These are phyloP conservation scores for Petunia axillaris DNA, from an alignment of 257 asterid species.

Conservation along the genomic window DNA sequence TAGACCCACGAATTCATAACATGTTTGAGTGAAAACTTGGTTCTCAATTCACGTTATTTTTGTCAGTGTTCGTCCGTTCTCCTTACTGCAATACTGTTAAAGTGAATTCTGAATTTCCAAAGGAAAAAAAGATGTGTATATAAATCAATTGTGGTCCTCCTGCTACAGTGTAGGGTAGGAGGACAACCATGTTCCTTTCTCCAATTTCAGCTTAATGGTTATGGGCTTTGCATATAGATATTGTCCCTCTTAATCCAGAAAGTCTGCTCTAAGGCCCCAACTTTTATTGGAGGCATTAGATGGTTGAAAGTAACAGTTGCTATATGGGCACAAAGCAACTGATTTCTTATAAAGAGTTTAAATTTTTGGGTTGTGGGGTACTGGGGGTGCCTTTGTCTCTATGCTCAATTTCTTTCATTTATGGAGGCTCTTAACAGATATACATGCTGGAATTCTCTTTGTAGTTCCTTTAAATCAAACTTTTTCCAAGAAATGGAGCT, in stretches of 20 bases:
- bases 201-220: constrained; percentile 29
- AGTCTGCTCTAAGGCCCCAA: constrained; percentile 28
- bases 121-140: background rate
- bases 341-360: constrained; percentile 12
- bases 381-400: constrained; percentile 35
- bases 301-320: background rate
- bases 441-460: constrained; percentile 29
- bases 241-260: constrained; percentile 23
- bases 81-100: background rate
- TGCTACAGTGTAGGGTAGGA: background rate
- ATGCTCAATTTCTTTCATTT: constrained; percentile 15
- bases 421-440: background rate
- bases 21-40: background rate
- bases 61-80: background rate
- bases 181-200: constrained; percentile 33
- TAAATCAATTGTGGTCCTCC: constrained; percentile 23
- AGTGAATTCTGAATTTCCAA: background rate
- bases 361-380: constrained; percentile 32
- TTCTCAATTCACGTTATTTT: constrained; percentile 6
- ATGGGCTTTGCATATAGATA: constrained; percentile 33
- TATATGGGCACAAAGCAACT: background rate
- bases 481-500: background rate
- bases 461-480: constrained; percentile 27
- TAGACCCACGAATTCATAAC: too few species aligned
- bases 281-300: constrained; percentile 28